Evolutionary conservation across 331 rosid species (phyloP).

Genomic region (Malus hybrid): DNA sequence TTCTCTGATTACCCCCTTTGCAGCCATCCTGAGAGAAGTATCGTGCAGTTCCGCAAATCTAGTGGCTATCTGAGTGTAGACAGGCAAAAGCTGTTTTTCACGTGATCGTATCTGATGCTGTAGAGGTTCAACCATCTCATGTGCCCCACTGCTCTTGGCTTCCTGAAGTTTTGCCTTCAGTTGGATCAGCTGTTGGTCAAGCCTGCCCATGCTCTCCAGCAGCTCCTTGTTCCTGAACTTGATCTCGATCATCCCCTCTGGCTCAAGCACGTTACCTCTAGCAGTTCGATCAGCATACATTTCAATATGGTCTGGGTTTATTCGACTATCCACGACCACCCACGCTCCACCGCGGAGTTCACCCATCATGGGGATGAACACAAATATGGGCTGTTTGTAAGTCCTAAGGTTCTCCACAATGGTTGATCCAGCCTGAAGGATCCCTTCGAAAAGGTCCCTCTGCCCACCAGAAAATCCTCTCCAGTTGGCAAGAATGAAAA

Average conservation of each 20-base stretch:
- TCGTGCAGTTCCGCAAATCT: conserved; percentile 94
- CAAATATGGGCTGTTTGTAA: conserved; percentile 90
- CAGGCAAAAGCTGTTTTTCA: conserved; percentile 82
- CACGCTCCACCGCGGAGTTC: conserved; percentile 99
- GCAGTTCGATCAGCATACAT: conserved; percentile 94
- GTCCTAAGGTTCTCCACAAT: conserved; percentile 98
- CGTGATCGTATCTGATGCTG: conserved; percentile 84
- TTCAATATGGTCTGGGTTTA: conserved; percentile 90
- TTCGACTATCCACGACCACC: conserved; percentile 94
- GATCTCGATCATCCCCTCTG: conserved; percentile 99
- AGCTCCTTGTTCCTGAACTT: conserved; percentile 88
- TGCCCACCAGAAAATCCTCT: conserved; percentile 99
- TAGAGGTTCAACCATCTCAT: conserved; percentile 45
- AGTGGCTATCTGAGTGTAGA: conserved; percentile 93
- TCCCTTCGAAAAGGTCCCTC: conserved; percentile 99
- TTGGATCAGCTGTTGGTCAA: conserved; percentile 67
- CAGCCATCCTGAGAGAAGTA: conserved; percentile 95
- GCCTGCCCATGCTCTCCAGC: conserved; percentile 92
- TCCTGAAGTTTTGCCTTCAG: conserved; percentile 75
- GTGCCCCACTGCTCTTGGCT: conserved; percentile 48
- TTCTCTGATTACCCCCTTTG: conserved; percentile 83
- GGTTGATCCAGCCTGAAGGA: conserved; percentile 96
- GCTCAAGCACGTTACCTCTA: conserved; percentile 96
- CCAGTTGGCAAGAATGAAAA: conserved; percentile 98
- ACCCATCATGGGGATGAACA: conserved; percentile 97